Conservation (phyloP, 164 flowering plant species). For the Macadamia tetraphylla region DNA sequence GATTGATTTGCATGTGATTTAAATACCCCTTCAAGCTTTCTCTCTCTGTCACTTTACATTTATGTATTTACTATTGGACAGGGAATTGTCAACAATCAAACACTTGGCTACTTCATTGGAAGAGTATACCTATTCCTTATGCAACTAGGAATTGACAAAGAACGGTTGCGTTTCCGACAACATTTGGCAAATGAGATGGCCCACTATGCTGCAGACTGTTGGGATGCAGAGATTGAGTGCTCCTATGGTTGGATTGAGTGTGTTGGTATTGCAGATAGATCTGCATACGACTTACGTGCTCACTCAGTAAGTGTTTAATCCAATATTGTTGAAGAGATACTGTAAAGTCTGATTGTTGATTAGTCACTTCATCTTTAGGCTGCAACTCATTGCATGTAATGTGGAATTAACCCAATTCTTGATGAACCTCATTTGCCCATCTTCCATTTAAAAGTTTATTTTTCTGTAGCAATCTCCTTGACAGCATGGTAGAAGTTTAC, state of each 20-base stretch:
- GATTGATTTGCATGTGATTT: neutral
- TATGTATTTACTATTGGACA: slow-evolving; percentile 16
- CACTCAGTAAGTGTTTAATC: slow-evolving; percentile 53
- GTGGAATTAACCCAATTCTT: no score
- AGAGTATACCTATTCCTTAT: slow-evolving; percentile 89
- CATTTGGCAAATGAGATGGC: slow-evolving; percentile 99
- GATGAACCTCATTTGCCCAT: no score
- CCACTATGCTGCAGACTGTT: slow-evolving; percentile 97
- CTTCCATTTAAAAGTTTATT: no score
- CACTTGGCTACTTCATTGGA: slow-evolving; percentile 93
- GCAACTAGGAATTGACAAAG: slow-evolving; percentile 74
- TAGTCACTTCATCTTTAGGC: no score
- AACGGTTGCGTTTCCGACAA: slow-evolving; percentile 83
- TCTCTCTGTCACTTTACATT: neutral
- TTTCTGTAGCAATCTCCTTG: no score
- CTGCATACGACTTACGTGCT: slow-evolving; percentile 87
- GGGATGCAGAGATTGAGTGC: slow-evolving; percentile 99
- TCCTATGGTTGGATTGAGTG: slow-evolving; percentile 99
- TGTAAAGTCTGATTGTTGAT: neutral
- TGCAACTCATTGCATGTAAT: no score
- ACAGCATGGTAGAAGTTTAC: no score
- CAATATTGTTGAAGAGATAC: neutral
- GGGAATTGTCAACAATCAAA: slow-evolving; percentile 92
- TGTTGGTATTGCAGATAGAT: slow-evolving; percentile 98
- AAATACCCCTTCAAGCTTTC: neutral